Base-by-base conservation (phyloP, 1,284 basidiomycete species). In the Quambalaria eucalypti region DNA sequence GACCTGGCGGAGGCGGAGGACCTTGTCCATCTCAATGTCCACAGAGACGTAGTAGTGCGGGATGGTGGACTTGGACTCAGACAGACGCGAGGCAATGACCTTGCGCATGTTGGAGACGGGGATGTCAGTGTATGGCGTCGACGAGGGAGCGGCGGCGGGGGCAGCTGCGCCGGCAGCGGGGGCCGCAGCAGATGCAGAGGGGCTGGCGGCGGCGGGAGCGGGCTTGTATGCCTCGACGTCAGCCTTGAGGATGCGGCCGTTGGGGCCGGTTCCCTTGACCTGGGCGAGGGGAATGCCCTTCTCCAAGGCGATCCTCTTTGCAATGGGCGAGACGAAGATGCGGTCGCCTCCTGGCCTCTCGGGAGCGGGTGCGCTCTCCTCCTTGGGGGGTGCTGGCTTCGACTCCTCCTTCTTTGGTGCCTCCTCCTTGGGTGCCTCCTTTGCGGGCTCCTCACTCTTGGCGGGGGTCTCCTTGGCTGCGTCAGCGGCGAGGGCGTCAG, bases 41-140 rank as follows among this genome's bases (percentile, higher is more conserved):
- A 89, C 82, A 12, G 93, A 96, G 68, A 98, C 79, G 79, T 97
- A 98, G 80, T 95, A 99, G 78, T 97, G 92, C n/a, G 95, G 95
- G 25, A 91, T 76, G 65, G 90, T 85, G 76, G 88, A 86, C 79
- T 97, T 98, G 64, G 87, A 89, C 80, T 96, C 89, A 2, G 86
- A 84, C 65, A 99, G 83, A 66, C 95, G 88, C 53, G 82, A 73
- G 59, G 89, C 95, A 75, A 99, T 99, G 46, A 84, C 86, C 66
- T 88, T 87, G 59, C 95, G 87, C 88, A 99, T 99, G 79, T 86
- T 92, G 55, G 88, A 85, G 52, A 90, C 80, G n/a, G 95, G 93
- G 50, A 84, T 85, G 76, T 98, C 95, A 64, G 84, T 82, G 79
- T 91, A 98, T 65, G 89, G 86, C 23, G 84, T 79, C 23, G 76